phyloP scores from a whole-genome alignment of 2,329 filamentous ascomycete genomes.

The Blumeria graminis region DNA sequence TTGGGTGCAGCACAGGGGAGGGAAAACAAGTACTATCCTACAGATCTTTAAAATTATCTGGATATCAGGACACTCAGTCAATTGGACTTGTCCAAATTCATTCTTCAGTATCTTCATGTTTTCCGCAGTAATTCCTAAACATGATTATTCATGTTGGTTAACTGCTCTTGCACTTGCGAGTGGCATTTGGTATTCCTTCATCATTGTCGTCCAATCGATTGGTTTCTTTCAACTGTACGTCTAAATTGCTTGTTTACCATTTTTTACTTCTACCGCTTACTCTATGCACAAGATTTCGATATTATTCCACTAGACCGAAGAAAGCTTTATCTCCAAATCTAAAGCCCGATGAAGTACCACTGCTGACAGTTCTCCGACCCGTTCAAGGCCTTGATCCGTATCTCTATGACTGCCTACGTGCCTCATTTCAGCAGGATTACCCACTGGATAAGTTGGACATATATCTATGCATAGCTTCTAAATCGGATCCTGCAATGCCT shows the following conservation, averaged over 20 bases:
- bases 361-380: slow-evolving; percentile 76
- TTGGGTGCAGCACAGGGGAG: too few species aligned
- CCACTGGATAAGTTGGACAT: slow-evolving; percentile 53
- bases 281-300: slow-evolving; percentile 22
- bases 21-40: too few species aligned
- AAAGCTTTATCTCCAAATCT: slow-evolving; percentile 27
- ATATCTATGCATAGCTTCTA: slow-evolving; percentile 57
- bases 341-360: slow-evolving; percentile 34
- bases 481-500: slow-evolving; percentile 51
- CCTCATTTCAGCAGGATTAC: slow-evolving; percentile 65
- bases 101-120: too few species aligned
- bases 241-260: neutral
- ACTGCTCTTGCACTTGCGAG: slow-evolving; percentile 4
- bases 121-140: too few species aligned
- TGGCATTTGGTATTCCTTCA: slow-evolving; percentile 26
- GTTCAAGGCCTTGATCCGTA: slow-evolving; percentile 79
- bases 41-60: too few species aligned
- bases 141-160: too few species aligned
- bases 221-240: slow-evolving; percentile 30
- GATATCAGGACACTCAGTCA: too few species aligned
- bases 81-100: too few species aligned
- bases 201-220: slow-evolving; percentile 29
- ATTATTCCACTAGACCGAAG: slow-evolving; percentile 26
- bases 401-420: slow-evolving; percentile 78
- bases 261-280: neutral